Percentiles rank a stretch among this genome's conserved stretches.
phyloP scores from a whole-genome alignment of 495 filamentous ascomycete species.

The Talaromyces wortmannii region DNA sequence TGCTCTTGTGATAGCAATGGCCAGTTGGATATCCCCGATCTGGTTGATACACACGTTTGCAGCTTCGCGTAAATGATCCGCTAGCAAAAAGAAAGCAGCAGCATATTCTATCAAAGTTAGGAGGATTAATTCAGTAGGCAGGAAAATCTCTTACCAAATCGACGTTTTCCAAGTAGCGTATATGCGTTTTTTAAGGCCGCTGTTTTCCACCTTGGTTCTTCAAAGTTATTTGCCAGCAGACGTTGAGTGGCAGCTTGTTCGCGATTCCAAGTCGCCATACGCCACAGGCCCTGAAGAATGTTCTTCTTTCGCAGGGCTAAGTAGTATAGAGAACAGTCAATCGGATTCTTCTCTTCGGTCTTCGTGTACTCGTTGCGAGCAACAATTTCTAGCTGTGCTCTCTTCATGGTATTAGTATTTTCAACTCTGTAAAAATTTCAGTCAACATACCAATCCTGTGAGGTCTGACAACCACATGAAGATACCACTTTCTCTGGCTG shows the following conservation, averaged over 20 bases:
- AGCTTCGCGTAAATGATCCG: slow-evolving; percentile 77
- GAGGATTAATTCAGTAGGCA: slow-evolving; percentile 2
- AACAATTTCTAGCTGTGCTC: slow-evolving; percentile 76
- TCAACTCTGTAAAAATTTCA: not conserved
- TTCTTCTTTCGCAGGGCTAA: slow-evolving; percentile 88
- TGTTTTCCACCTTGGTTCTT: slow-evolving; percentile 78
- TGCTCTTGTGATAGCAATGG: slow-evolving; percentile 80
- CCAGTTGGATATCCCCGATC: slow-evolving; percentile 81
- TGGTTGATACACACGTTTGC: slow-evolving; percentile 79
- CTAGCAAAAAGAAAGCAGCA: slow-evolving; percentile 91
- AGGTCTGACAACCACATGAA: slow-evolving; percentile 91
- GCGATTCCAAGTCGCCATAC: slow-evolving; percentile 85
- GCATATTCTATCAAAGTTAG: slow-evolving; percentile 65
- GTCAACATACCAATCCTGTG: slow-evolving; percentile 60
- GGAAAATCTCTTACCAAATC: slow-evolving; percentile 58
- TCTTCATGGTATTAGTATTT: slow-evolving; percentile 37
- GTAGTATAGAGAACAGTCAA: slow-evolving; percentile 92
- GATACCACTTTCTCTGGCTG: slow-evolving; percentile 79
- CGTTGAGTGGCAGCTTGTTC: slow-evolving; percentile 75
- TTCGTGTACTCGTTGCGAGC: slow-evolving; percentile 92
- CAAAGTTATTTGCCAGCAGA: slow-evolving; percentile 82
- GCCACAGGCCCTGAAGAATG: slow-evolving; percentile 87
- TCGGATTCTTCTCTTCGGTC: slow-evolving; percentile 78
- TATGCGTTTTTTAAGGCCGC: slow-evolving; percentile 95
- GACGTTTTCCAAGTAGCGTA: slow-evolving; percentile 83